Evolutionary conservation across 179 eudicot genomes (phyloP).

Genomic region (Beta lomatogona): DNA sequence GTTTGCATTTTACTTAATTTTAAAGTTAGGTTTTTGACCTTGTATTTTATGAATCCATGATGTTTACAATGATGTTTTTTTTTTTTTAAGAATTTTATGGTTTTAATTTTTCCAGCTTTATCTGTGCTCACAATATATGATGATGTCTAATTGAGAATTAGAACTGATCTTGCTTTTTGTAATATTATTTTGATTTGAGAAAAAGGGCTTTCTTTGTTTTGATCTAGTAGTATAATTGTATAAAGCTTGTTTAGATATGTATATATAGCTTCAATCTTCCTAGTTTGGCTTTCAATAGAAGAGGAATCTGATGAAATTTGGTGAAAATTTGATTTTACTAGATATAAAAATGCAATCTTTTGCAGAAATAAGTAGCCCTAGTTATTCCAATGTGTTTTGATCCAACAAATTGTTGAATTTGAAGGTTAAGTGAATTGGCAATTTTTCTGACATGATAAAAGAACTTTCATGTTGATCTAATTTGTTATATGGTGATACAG

Average conservation of each 20-base stretch:
- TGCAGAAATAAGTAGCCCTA: background rate
- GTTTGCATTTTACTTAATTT: background rate
- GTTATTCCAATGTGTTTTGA: background rate
- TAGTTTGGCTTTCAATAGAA: background rate
- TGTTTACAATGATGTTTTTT: background rate
- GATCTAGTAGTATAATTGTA: no score
- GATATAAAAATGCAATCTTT: background rate
- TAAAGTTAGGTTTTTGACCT: background rate
- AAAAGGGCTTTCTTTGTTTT: background rate
- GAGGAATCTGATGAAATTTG: background rate
- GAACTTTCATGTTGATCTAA: background rate
- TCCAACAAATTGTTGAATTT: background rate
- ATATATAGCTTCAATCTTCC: background rate
- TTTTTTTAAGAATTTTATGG: background rate
- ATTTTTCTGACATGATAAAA: background rate
- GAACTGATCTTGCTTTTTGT: background rate
- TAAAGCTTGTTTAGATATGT: background rate
- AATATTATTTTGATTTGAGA: background rate
- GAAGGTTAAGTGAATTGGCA: background rate
- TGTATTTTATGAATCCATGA: background rate
- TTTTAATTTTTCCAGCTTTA: background rate
- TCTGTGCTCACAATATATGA: background rate
- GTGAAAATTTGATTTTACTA: background rate
- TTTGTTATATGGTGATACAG: constrained; percentile 32
- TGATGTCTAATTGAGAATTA: background rate